Evolutionary conservation across 495 filamentous ascomycete genomes (phyloP), one percentile per base, ranked within the genome.

Genomic region (Hyaloscypha hepaticicola): DNA sequence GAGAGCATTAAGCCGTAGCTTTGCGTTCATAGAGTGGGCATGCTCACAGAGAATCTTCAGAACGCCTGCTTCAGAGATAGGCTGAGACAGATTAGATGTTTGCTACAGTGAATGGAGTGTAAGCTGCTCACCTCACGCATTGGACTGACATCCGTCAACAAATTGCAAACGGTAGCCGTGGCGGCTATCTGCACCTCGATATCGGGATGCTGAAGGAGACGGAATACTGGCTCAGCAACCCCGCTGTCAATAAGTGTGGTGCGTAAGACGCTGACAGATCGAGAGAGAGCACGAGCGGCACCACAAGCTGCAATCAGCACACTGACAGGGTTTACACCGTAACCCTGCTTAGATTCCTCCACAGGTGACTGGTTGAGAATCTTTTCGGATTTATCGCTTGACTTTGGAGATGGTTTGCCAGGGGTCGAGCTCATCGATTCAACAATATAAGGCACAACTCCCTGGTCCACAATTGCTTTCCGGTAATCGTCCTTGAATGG

Each of bases 271-370:
- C 85, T 90, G 8, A 96, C 88, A 0, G 91, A 95, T 22, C 95
- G 87, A 5, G 91, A 90, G 22, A 98, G 78, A 69, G 89, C 87
- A 52, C 90, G 81, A 48, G 90, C 81, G 24, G 88, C 85, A 70
- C 88, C 87, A 69, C 93, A 97, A 14, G 96, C 96, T 27, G 94
- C 91, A 28, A 96, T 80, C 21, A 97, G 78, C 24, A 96, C 93
- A 12, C 83, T 67, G 7, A 77, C 69, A 5, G 85, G 81, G 67
- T 88, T 88, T 28, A 61, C 63, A 7, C 65, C 71, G 56, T 69
- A 71, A 76, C 80, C 67, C 26, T 68, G 31, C 26, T 60, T 53
- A 9, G 74, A 38, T 49, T 66, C 65, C 4, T 55, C 56, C 7
- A 57, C 58, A 3, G 29, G 27, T 75, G 81, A n/a, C 78, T 77